Evolutionary conservation across 208 protist species (phyloP).

Genomic region (Acanthamoeba quina): DNA sequence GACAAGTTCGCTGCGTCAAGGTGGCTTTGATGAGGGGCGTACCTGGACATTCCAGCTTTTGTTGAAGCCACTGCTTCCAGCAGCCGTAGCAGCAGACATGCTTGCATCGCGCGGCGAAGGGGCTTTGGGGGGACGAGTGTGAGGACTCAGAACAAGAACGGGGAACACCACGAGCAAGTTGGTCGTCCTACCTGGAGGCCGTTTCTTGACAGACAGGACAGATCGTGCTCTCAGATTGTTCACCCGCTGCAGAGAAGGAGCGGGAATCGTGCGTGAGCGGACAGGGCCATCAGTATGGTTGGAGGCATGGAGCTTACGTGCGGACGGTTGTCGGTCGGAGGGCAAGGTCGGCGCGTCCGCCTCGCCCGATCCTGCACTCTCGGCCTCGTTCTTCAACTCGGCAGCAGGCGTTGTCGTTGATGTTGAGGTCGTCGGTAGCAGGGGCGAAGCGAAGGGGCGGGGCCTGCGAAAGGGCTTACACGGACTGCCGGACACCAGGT

Average conservation of each 20-base stretch:
- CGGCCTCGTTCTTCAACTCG: neutral
- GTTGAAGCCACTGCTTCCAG: slow-evolving; percentile 55
- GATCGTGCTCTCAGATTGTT: neutral
- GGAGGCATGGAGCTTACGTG: neutral
- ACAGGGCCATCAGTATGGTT: neutral
- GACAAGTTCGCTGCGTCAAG: neutral
- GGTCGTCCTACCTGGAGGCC: neutral
- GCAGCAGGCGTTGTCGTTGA: neutral
- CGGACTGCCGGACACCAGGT: slow-evolving; percentile 29
- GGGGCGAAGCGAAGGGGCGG: neutral
- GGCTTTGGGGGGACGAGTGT: neutral
- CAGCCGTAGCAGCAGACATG: slow-evolving; percentile 55
- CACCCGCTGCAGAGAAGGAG: neutral
- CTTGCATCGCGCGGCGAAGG: slow-evolving; percentile 21
- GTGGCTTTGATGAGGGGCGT: neutral
- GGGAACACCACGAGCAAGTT: neutral
- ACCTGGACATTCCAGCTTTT: slow-evolving; percentile 66
- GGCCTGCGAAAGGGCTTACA: slow-evolving; percentile 22
- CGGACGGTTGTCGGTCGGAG: neutral
- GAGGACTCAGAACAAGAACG: neutral
- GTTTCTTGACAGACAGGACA: slow-evolving; percentile 38
- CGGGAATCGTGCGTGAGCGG: neutral
- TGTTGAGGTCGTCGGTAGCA: neutral
- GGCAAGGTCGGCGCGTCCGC: neutral
- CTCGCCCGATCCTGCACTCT: neutral